Conservation (phyloP, 305 asterid species). For the Caryopteris hybrid region DNA sequence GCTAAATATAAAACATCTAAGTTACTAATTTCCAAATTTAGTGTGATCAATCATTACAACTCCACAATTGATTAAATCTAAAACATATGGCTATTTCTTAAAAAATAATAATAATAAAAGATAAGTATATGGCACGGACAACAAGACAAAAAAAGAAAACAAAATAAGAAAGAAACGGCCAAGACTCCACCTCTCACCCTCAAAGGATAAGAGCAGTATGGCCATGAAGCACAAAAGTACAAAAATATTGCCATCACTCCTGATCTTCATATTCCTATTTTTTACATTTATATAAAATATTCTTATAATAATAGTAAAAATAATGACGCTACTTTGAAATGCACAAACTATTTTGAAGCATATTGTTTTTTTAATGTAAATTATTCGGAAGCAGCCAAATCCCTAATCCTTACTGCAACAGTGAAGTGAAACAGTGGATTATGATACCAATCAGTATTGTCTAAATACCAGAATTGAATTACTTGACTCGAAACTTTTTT, state of each 20-base stretch:
- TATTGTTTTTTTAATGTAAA: neutral
- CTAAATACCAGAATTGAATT: too few relatives aligned
- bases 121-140: neutral
- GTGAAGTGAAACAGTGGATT: too few relatives aligned
- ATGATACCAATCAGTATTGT: too few relatives aligned
- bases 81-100: neutral
- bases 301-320: neutral
- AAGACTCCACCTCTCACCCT: constrained; percentile 8
- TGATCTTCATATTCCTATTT: neutral
- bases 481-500: too few relatives aligned
- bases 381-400: too few relatives aligned
- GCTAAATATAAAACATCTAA: neutral
- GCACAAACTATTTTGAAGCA: neutral
- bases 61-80: neutral
- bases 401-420: too few relatives aligned
- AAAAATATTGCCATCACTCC: neutral
- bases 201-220: constrained; percentile 19
- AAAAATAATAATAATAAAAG: too few relatives aligned
- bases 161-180: neutral
- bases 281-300: neutral
- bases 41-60: neutral
- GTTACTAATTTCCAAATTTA: neutral
- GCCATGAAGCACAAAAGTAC: constrained; percentile 12
- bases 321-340: neutral
- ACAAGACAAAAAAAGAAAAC: neutral